Evolutionary conservation across 2,329 filamentous ascomycete genomes (phyloP), one percentile per base, ranked within the genome.

Genomic region (Ophioceras dolichostomum): DNA sequence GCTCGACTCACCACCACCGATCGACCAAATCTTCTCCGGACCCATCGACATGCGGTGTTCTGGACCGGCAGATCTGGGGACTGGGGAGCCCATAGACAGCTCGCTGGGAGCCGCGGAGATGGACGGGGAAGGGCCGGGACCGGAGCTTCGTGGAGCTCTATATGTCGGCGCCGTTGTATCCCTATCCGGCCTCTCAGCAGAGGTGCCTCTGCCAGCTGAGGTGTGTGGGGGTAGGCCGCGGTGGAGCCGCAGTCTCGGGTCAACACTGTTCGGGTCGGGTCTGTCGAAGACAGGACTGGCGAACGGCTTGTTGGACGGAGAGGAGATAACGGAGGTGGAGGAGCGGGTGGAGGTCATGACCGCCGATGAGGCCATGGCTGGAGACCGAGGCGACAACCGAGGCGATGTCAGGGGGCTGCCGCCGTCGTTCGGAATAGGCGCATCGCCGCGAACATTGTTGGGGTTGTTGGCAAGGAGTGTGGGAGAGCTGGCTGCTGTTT

Each of bases 1-100:
- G 19, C 60, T 54, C 31, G 64, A 54, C 37, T 69, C 64, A 8
- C 59, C 64, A 17, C 67, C 63, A 4, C 70, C 72, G 51, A 79
- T 78, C 16, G 74, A 79, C 75, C 74, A 79, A 14, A 65, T 70
- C 51, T 76, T 78, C 49, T 78, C 74, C 0, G 68, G 58, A 0
- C 57, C 65, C 42, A 59, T 55, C 14, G 61, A 60, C 10, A 61
- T 41, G 9, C 63, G 58, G 34, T 65, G 60, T 4, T 68, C 63
- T n/a, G n/a, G n/a, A n/a, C n/a, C n/a, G n/a, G n/a, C n/a, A n/a
- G n/a, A n/a, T n/a, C n/a, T n/a, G n/a, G n/a, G n/a, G n/a, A n/a
- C n/a, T n/a, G n/a, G n/a, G n/a, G n/a, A n/a, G n/a, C n/a, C n/a
- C n/a, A n/a, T n/a, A n/a, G n/a, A n/a, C n/a, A n/a, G n/a, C n/a